These are phyloP conservation scores for Juglanconis oblonga DNA, from an alignment of 2,329 filamentous ascomycete genomes.

Conservation along the genomic window DNA sequence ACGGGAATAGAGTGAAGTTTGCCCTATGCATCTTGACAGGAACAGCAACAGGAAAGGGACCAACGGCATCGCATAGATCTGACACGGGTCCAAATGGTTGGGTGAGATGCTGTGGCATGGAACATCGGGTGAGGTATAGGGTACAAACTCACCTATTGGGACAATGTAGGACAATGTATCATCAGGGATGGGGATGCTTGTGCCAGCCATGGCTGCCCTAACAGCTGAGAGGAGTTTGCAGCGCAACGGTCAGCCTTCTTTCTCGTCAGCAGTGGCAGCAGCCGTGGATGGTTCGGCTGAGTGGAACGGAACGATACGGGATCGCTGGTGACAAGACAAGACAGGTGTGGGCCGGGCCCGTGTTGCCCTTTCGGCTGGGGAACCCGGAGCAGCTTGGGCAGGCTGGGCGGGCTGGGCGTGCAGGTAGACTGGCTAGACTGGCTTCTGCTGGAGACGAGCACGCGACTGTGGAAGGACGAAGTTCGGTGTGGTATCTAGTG, in stretches of 20 bases:
- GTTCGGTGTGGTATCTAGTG: too few species aligned
- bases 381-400: not conserved
- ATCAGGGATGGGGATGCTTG: conserved; percentile 44
- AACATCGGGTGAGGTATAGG: not conserved
- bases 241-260: not conserved
- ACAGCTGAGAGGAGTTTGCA: conserved; percentile 1
- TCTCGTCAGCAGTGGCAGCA: not conserved
- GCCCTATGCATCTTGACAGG: conserved; percentile 20
- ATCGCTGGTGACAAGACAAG: not conserved
- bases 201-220: conserved; percentile 36
- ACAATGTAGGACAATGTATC: conserved; percentile 47
- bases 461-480: not conserved
- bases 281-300: not conserved
- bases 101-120: conserved; percentile 30
- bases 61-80: conserved; percentile 42
- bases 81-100: conserved; percentile 51
- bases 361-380: not conserved
- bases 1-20: conserved; percentile 23
- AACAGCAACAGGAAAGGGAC: conserved; percentile 31
- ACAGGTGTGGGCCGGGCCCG: too few species aligned
- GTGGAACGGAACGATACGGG: not conserved
- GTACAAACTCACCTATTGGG: conserved; percentile 51
- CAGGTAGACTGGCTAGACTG: too few species aligned
- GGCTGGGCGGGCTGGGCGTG: too few species aligned
- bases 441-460: not conserved